These are phyloP conservation scores for Cystobasidium tubakii DNA, from an alignment of 768 basidiomycete genomes.

Conservation along the genomic window DNA sequence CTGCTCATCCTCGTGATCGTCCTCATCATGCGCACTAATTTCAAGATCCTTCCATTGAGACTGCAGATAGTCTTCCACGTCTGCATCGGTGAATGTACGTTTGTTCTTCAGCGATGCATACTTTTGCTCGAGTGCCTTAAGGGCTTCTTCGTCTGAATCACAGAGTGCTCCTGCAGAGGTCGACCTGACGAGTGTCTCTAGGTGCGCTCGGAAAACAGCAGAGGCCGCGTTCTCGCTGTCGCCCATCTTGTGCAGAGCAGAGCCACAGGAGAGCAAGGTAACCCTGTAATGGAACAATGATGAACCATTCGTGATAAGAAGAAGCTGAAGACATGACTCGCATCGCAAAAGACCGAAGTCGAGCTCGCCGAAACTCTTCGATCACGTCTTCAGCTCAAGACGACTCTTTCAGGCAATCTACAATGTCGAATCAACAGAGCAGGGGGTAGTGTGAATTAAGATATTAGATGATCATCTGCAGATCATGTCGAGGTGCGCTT, in stretches of 20 bases:
- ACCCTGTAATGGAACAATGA: too few relatives aligned
- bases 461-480: not conserved
- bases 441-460: not conserved
- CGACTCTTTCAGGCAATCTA: not conserved
- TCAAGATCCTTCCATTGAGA: not conserved
- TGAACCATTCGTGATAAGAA: too few relatives aligned
- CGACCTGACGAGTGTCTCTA: not conserved
- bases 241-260: not conserved
- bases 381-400: not conserved
- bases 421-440: not conserved
- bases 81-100: not conserved
- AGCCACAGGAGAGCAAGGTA: not conserved
- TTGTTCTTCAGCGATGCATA: not conserved
- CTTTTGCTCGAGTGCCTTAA: not conserved
- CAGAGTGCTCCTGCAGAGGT: conserved; percentile 9
- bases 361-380: too few relatives aligned
- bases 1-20: not conserved
- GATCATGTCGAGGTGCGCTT: conserved; percentile 14
- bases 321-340: too few relatives aligned
- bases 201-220: not conserved
- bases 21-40: not conserved
- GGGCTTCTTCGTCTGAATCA: conserved; percentile 3
- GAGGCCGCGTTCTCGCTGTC: not conserved
- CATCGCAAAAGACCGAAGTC: too few relatives aligned
- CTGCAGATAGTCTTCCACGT: not conserved